These are phyloP conservation scores for Aspergillus hortae DNA, from an alignment of 2,329 filamentous ascomycete species.

Conservation along the genomic window DNA sequence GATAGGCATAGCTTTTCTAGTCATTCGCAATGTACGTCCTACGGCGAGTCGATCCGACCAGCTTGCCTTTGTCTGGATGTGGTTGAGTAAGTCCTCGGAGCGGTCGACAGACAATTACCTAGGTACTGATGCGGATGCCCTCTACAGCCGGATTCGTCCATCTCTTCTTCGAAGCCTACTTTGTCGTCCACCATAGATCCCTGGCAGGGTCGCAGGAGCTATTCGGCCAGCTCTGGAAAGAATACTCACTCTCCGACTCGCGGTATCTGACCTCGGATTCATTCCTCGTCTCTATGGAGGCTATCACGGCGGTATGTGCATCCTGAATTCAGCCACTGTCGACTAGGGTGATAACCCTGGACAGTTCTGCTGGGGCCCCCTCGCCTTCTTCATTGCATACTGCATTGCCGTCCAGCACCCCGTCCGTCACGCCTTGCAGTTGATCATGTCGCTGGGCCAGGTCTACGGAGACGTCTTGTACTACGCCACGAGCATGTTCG, in stretches of 20 bases:
- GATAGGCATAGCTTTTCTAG: conserved; percentile 50
- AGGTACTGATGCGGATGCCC: background rate
- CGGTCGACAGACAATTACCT: background rate
- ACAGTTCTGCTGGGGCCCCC: conserved; percentile 52
- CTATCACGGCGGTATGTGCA: conserved; percentile 65
- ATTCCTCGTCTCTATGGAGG: conserved; percentile 81
- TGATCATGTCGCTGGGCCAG: conserved; percentile 53
- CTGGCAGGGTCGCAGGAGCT: conserved; percentile 63
- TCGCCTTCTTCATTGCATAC: conserved; percentile 49
- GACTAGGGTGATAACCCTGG: background rate
- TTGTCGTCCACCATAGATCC: conserved; percentile 58
- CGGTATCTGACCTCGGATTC: conserved; percentile 74
- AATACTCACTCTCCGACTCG: conserved; percentile 80
- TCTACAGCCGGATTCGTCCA: conserved; percentile 48
- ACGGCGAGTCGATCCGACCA: conserved; percentile 51
- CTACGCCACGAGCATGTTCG: conserved; percentile 53
- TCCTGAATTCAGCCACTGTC: conserved; percentile 1
- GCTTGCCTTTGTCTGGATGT: conserved; percentile 64
- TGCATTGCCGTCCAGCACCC: conserved; percentile 49
- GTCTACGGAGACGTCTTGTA: conserved; percentile 56
- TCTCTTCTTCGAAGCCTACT: conserved; percentile 73
- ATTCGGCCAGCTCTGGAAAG: conserved; percentile 84
- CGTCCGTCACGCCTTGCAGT: conserved; percentile 49
- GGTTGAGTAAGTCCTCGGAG: conserved; percentile 52
- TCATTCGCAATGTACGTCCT: conserved; percentile 50